Conservation (phyloP, 306 rosid genomes). For the Dryas alaskensis region DNA sequence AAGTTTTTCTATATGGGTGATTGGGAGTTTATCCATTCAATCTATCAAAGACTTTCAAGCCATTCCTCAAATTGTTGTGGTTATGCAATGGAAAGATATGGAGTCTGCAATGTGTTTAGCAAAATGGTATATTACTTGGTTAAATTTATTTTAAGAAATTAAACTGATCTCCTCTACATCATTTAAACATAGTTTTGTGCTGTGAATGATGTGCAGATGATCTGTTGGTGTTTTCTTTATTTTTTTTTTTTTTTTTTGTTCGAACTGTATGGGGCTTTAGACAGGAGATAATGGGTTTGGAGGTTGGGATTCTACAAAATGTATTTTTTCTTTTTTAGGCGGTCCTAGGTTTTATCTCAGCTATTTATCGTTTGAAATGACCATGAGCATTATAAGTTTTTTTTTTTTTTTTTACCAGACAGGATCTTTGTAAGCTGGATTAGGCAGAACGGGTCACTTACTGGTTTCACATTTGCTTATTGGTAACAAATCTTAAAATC, state of each 20-base stretch:
- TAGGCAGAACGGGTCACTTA: not conserved
- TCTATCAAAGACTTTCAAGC: not conserved
- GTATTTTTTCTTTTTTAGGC: not conserved
- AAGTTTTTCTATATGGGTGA: no score
- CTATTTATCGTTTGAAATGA: not conserved
- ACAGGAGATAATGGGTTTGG: not conserved
- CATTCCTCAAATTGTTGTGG: not conserved
- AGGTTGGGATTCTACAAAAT: not conserved
- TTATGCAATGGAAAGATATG: not conserved
- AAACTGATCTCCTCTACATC: not conserved
- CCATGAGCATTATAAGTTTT: not conserved
- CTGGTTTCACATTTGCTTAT: not conserved
- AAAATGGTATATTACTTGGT: not conserved
- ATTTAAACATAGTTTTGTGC: not conserved
- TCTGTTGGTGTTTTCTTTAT: not conserved
- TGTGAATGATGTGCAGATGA: not conserved
- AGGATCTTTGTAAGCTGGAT: not conserved
- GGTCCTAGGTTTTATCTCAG: slow-evolving; percentile 2
- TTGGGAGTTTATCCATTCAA: no score
- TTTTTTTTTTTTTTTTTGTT: not conserved
- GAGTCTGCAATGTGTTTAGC: not conserved
- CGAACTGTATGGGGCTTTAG: not conserved
- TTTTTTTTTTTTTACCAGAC: no score
- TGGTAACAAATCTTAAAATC: not conserved
- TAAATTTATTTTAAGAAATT: not conserved